A percentile compares a stretch with the other conserved stretches of the same genome.
Conservation (phyloP, 2,329 filamentous ascomycete species). For the Xylariaceae sp. region DNA sequence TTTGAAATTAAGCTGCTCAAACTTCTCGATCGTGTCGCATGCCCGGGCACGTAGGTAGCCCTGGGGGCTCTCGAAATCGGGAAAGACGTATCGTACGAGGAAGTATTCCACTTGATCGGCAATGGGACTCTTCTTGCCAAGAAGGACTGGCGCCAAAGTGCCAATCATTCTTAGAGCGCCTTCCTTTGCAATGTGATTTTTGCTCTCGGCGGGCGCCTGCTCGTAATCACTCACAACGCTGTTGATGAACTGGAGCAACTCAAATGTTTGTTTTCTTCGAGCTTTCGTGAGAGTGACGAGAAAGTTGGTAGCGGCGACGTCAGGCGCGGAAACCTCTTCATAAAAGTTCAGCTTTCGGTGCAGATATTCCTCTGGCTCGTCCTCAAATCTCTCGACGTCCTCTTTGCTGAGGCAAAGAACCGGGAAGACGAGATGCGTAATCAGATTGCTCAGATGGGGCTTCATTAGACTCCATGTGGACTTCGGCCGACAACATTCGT, state of each 20-base stretch:
- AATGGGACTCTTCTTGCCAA: conserved; percentile 97
- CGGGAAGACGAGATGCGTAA: conserved; percentile 92
- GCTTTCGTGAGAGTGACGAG: conserved; percentile 90
- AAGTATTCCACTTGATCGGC: conserved; percentile 98
- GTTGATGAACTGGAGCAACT: conserved; percentile 92
- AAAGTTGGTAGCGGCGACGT: conserved; percentile 95
- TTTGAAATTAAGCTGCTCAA: conserved; percentile 94
- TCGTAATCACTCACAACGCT: conserved; percentile 92
- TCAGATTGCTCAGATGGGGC: conserved; percentile 85
- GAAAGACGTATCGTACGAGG: conserved; percentile 96
- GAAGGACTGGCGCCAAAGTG: conserved; percentile 84
- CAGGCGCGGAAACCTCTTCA: conserved; percentile 91
- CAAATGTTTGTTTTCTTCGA: conserved; percentile 91
- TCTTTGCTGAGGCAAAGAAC: conserved; percentile 88
- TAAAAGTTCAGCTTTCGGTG: conserved; percentile 97
- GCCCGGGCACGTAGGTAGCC: conserved; percentile 91
- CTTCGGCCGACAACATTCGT: conserved; percentile 96
- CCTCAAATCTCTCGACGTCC: conserved; percentile 88
- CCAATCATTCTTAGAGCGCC: conserved; percentile 96
- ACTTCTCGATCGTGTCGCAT: conserved; percentile 97
- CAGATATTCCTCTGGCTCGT: conserved; percentile 92
- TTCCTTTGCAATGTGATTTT: conserved; percentile 93
- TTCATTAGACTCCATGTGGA: conserved; percentile 94
- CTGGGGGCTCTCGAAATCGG: conserved; percentile 87
- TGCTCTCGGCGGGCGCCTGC: conserved; percentile 73